Evolutionary conservation across 176 grass and related monocot genomes (phyloP).

Genomic region (Coix lacrymajobi): DNA sequence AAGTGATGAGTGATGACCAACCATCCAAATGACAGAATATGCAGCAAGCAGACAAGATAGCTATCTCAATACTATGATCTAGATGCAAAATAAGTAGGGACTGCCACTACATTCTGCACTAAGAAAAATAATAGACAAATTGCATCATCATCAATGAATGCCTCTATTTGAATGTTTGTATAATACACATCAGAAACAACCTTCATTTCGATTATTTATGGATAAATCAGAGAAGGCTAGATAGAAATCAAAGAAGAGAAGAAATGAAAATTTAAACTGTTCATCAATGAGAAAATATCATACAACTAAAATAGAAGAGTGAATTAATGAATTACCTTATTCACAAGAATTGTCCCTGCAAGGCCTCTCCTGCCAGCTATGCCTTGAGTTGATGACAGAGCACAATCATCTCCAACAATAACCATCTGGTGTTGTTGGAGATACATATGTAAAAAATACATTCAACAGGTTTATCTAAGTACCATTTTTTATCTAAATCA

Average conservation of each 20-base stretch:
- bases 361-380: slow-evolving; percentile 73
- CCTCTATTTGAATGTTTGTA: neutral
- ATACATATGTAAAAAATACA: slow-evolving; percentile 16
- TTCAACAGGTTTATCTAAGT: slow-evolving; percentile 15
- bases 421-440: slow-evolving; percentile 37
- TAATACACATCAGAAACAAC: neutral
- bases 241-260: neutral
- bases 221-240: neutral
- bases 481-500: slow-evolving; percentile 18
- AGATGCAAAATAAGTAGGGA: slow-evolving; percentile 2
- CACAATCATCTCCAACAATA: slow-evolving; percentile 80
- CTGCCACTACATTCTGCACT: neutral
- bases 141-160: neutral
- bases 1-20: neutral
- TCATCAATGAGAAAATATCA: neutral
- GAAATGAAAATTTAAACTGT: neutral
- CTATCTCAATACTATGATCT: neutral
- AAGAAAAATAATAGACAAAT: neutral
- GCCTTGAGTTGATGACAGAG: slow-evolving; percentile 49
- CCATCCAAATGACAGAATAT: slow-evolving; percentile 1
- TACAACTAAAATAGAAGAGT: neutral
- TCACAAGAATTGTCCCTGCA: slow-evolving; percentile 67
- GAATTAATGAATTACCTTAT: slow-evolving; percentile 43
- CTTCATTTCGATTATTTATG: neutral
- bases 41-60: neutral